Conservation (phyloP, 2,329 filamentous ascomycete species). For the Trichoderma gracile region DNA sequence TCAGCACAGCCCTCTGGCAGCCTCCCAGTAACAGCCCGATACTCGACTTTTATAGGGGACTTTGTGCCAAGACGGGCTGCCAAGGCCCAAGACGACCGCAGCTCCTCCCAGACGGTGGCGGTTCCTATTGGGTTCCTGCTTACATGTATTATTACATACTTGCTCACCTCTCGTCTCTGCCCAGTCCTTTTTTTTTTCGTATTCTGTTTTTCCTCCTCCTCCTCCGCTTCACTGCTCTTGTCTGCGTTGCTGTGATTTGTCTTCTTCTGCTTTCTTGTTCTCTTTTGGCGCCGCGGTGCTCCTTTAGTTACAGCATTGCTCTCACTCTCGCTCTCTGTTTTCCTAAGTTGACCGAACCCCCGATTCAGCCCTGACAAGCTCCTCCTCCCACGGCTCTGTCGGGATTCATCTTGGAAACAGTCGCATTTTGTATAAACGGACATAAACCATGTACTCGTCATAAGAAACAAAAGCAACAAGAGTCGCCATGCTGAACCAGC, state of each 20-base stretch:
- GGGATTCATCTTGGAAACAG: background rate
- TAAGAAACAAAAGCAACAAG: background rate
- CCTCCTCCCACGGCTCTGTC: background rate
- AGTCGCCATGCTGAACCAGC: conserved; percentile 36
- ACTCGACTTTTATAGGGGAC: background rate
- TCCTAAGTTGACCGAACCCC: background rate
- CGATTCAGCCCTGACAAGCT: background rate
- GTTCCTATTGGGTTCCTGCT: background rate
- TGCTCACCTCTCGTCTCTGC: background rate
- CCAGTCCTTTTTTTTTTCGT: no score
- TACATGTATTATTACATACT: background rate
- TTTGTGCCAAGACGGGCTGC: background rate
- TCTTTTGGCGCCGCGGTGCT: no score
- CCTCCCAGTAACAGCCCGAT: background rate
- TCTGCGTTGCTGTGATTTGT: no score
- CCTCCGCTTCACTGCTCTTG: no score
- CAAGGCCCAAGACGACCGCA: background rate
- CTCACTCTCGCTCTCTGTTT: background rate
- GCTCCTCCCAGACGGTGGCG: no score
- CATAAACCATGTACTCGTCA: conserved; percentile 20
- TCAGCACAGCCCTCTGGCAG: no score
- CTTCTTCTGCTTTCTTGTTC: no score
- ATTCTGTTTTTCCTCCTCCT: no score
- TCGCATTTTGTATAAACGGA: background rate
- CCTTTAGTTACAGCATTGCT: background rate